Evolutionary conservation across 2,329 filamentous ascomycete genomes (phyloP).

Genomic region (Tolypocladium album): DNA sequence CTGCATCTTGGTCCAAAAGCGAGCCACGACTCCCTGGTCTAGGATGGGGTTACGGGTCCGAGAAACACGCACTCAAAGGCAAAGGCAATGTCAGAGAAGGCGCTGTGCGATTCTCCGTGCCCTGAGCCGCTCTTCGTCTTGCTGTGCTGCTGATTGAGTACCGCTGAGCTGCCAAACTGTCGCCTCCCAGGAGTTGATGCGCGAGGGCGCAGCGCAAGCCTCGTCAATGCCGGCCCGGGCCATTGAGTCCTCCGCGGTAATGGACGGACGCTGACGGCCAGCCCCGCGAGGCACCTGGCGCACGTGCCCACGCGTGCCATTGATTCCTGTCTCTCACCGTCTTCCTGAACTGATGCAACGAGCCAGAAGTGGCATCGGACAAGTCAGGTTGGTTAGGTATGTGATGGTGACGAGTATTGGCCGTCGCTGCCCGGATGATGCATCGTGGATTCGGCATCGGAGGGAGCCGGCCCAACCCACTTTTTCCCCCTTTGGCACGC

Average conservation of each 20-base stretch:
- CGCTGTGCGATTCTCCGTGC: conserved; percentile 4
- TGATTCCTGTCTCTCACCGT: not conserved
- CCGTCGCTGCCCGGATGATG: not conserved
- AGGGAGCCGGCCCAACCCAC: not conserved
- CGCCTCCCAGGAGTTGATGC: not conserved
- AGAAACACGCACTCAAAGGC: conserved; percentile 22
- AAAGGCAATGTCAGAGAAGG: conserved; percentile 22
- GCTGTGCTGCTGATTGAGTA: not conserved
- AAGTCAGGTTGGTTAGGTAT: not conserved
- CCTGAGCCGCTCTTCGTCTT: not conserved
- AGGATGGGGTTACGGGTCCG: not conserved
- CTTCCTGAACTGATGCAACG: not conserved
- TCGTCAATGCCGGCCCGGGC: not conserved
- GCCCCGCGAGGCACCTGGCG: not conserved
- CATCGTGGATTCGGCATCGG: not conserved
- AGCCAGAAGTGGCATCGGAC: not conserved
- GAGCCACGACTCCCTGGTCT: too few relatives aligned
- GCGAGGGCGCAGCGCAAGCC: not conserved
- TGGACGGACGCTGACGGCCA: not conserved
- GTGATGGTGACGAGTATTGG: not conserved
- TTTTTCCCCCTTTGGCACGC: not conserved
- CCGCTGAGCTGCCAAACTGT: not conserved
- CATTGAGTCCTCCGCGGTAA: not conserved
- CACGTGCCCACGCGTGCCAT: not conserved
- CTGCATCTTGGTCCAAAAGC: not conserved